A percentile compares a stretch with the other conserved stretches of the same genome.
These are phyloP conservation scores for Gastroboletus turbinatus DNA, from an alignment of 1,284 basidiomycete genomes.

Conservation along the genomic window DNA sequence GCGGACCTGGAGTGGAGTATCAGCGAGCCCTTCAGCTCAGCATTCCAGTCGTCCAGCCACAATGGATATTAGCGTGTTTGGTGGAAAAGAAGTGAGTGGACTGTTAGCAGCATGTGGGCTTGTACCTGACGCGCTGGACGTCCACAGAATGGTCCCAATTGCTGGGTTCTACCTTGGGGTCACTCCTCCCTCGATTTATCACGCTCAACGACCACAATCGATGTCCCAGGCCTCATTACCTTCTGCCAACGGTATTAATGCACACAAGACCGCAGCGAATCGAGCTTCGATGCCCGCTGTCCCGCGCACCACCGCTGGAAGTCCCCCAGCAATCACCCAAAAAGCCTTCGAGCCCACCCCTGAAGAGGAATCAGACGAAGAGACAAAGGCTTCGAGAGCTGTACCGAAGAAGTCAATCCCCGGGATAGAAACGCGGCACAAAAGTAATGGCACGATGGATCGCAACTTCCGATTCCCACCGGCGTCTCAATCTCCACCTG, in stretches of 20 bases:
- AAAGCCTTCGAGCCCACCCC: slow-evolving; percentile 46
- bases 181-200: slow-evolving; percentile 47
- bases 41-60: slow-evolving; percentile 87
- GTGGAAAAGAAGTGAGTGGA: slow-evolving; percentile 70
- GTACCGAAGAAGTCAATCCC: slow-evolving; percentile 12
- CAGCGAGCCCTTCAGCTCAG: slow-evolving; percentile 88
- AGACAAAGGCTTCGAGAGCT: slow-evolving; percentile 3
- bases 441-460: slow-evolving; percentile 69
- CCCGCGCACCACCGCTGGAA: slow-evolving; percentile 12
- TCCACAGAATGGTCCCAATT: slow-evolving; percentile 79
- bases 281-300: slow-evolving; percentile 29
- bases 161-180: slow-evolving; percentile 79
- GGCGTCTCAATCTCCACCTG: slow-evolving; percentile 26
- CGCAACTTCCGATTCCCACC: slow-evolving; percentile 73
- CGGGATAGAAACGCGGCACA: slow-evolving; percentile 38
- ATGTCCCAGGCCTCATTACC: slow-evolving; percentile 67
- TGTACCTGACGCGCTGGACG: background rate
- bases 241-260: slow-evolving; percentile 37
- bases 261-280: slow-evolving; percentile 36
- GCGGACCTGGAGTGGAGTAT: slow-evolving; percentile 79
- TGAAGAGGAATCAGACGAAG: slow-evolving; percentile 47
- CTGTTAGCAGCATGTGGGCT: background rate
- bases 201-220: slow-evolving; percentile 62
- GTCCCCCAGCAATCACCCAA: slow-evolving; percentile 18
- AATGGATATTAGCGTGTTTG: slow-evolving; percentile 87